Conservation (phyloP, 441 rosid genomes). For the Adansonia grandidieri region DNA sequence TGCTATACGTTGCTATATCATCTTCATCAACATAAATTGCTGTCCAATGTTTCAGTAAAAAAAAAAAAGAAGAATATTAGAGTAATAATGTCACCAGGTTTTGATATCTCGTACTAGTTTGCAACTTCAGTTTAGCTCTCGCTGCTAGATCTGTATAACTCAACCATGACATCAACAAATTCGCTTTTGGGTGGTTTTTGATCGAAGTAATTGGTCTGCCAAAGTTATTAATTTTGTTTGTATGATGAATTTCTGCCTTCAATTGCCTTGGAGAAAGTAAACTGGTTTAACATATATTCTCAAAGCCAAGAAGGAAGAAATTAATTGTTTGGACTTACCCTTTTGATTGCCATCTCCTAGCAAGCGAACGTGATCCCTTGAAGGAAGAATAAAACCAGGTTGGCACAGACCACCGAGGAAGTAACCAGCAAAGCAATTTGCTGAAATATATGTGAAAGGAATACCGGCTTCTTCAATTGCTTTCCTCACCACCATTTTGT, state of each 20-base stretch:
- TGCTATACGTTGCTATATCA: conserved; percentile 50
- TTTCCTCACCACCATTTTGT: conserved; percentile 57
- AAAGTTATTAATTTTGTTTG: neutral
- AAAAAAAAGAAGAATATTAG: neutral
- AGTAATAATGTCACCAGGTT: neutral
- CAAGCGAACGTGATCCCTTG: conserved; percentile 44
- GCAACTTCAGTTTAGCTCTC: neutral
- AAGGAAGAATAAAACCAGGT: conserved; percentile 54
- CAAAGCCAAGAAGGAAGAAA: neutral
- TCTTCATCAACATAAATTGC: conserved; percentile 60
- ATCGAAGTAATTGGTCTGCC: no score
- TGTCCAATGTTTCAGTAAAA: conserved; percentile 8
- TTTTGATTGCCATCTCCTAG: conserved; percentile 51
- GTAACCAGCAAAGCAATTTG: conserved; percentile 64
- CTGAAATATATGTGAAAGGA: conserved; percentile 51
- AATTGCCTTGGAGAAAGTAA: neutral
- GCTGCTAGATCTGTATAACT: no score
- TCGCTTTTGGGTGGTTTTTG: no score
- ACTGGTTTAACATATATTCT: neutral
- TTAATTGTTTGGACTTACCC: conserved; percentile 26
- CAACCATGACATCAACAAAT: no score
- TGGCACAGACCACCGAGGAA: conserved; percentile 56
- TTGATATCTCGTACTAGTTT: no score
- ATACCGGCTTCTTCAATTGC: conserved; percentile 53
- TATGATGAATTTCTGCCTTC: neutral